A percentile compares a stretch with the other conserved stretches of the same genome.
Evolutionary conservation across 2,329 filamentous ascomycete species (phyloP).

Genomic region (Colletotrichum sp.): DNA sequence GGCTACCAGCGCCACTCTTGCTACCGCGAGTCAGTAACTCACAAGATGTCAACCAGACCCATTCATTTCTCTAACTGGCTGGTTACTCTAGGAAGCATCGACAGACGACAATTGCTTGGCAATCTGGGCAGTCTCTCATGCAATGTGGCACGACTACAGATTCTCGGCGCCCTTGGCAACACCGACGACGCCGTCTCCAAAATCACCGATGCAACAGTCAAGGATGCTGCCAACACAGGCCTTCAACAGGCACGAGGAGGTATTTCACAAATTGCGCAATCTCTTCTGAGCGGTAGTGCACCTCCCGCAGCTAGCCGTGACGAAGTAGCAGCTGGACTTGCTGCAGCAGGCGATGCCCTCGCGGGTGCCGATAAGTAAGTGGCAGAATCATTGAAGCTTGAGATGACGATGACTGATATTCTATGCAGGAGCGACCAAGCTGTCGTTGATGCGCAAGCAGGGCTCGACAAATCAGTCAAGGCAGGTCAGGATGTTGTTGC

Average conservation of each 20-base stretch:
- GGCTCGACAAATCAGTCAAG: neutral
- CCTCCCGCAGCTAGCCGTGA: neutral
- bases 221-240: neutral
- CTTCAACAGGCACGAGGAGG: neutral
- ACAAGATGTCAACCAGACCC: neutral
- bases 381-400: neutral
- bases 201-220: neutral
- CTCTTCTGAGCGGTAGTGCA: neutral
- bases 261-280: neutral
- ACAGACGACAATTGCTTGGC: neutral
- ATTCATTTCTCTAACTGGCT: neutral
- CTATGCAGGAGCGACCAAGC: neutral
- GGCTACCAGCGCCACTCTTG: neutral
- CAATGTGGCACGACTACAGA: neutral
- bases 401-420: neutral
- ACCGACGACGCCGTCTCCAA: neutral
- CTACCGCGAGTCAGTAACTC: neutral
- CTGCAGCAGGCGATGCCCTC: neutral
- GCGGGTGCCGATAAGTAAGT: neutral
- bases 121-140: neutral
- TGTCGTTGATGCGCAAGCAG: neutral
- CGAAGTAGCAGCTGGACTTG: neutral
- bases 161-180: neutral
- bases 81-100: neutral
- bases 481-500: neutral